Evolutionary conservation across 495 filamentous ascomycete species (phyloP).

Genomic region (Penicillium soppii): DNA sequence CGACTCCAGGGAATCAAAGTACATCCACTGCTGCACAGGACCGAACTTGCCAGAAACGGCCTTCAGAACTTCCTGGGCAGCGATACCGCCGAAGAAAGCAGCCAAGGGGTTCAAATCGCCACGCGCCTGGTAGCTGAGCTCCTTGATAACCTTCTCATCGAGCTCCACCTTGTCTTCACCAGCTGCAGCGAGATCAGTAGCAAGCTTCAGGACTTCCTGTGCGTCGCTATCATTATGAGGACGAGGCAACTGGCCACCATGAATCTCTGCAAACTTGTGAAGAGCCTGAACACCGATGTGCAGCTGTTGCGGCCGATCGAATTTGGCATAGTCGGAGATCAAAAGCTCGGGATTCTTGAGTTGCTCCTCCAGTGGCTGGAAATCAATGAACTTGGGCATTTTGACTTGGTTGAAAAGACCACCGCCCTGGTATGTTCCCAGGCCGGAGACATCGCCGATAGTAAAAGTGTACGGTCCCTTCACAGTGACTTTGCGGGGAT

Average conservation of each 20-base stretch:
- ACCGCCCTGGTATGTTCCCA: conserved; percentile 82
- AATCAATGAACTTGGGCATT: conserved; percentile 93
- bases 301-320: conserved; percentile 87
- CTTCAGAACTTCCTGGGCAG: conserved; percentile 95
- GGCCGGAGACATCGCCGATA: conserved; percentile 86
- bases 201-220: conserved; percentile 67
- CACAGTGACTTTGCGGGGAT: conserved; percentile 85
- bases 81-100: conserved; percentile 92
- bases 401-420: conserved; percentile 94
- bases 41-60: conserved; percentile 97
- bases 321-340: conserved; percentile 95
- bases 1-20: conserved; percentile 96
- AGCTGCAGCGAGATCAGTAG: conserved; percentile 63
- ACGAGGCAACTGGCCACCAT: conserved; percentile 68
- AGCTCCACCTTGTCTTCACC: conserved; percentile 75
- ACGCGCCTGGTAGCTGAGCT: conserved; percentile 92
- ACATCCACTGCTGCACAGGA: conserved; percentile 89
- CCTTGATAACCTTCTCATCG: conserved; percentile 88
- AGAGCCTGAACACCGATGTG: conserved; percentile 93
- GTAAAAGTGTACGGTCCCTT: conserved; percentile 97
- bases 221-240: conserved; percentile 86
- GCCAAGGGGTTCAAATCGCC: conserved; percentile 91
- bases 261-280: conserved; percentile 72
- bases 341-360: conserved; percentile 85
- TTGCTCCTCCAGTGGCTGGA: conserved; percentile 72